These are phyloP conservation scores for Ganoderma boninense DNA, from an alignment of 1,284 basidiomycete genomes.

Conservation along the genomic window DNA sequence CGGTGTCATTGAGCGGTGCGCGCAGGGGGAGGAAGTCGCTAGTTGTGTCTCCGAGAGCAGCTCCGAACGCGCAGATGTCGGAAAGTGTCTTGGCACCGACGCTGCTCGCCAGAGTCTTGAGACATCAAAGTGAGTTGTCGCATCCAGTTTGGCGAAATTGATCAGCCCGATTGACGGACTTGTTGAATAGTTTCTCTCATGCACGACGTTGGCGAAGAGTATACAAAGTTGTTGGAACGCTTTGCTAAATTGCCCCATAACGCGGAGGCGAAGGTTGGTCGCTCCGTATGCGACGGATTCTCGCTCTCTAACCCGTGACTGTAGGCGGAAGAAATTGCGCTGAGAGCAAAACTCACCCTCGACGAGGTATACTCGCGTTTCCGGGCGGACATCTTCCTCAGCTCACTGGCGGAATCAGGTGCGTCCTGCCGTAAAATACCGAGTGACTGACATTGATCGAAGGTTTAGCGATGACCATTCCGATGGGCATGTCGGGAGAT, in stretches of 20 bases:
- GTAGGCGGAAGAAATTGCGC: constrained; percentile 75
- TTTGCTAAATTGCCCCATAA: constrained; percentile 67
- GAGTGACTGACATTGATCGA: neutral
- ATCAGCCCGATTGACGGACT: neutral
- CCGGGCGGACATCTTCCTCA: constrained; percentile 86
- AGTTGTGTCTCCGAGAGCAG: constrained; percentile 43
- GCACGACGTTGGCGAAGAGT: constrained; percentile 67
- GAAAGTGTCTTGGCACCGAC: constrained; percentile 72
- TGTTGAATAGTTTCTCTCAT: constrained; percentile 72
- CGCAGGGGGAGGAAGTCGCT: constrained; percentile 54
- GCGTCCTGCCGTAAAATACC: constrained; percentile 36
- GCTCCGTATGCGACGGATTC: neutral
- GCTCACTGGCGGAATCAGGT: constrained; percentile 89
- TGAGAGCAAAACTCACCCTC: constrained; percentile 79
- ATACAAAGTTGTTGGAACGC: constrained; percentile 64
- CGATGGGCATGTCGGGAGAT: constrained; percentile 76
- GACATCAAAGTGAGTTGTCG: constrained; percentile 72
- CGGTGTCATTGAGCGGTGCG: no score
- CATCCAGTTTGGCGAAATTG: no score
- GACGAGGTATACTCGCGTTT: constrained; percentile 81
- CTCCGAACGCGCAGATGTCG: constrained; percentile 37
- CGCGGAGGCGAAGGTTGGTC: constrained; percentile 61
- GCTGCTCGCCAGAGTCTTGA: constrained; percentile 71
- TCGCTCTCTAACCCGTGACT: neutral
- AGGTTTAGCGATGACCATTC: constrained; percentile 78